A percentile compares a stretch with the other conserved stretches of the same genome.
phyloP scores from a whole-genome alignment of 768 basidiomycete genomes.

The Thelephora aurantiotincta region DNA sequence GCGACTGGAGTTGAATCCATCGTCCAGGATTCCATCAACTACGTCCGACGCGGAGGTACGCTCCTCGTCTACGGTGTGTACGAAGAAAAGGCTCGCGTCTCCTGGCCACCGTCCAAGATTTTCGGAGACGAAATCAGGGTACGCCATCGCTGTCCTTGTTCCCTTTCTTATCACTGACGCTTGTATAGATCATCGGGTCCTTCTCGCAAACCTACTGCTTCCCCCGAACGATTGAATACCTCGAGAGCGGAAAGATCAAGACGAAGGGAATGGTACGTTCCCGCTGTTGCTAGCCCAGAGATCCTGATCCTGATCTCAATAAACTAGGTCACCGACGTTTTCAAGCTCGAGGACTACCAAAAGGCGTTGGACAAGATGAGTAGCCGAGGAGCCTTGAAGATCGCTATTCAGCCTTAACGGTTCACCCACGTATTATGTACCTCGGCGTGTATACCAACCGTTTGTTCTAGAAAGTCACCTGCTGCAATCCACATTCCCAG shows the following conservation, averaged over 20 bases:
- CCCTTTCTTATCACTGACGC: neutral
- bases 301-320: neutral
- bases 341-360: slow-evolving; percentile 44
- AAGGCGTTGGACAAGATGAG: slow-evolving; percentile 54
- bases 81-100: slow-evolving; percentile 69
- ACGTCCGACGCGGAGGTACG: slow-evolving; percentile 75
- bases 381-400: slow-evolving; percentile 37
- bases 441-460: too few species aligned
- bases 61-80: slow-evolving; percentile 88
- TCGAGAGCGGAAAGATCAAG: slow-evolving; percentile 75
- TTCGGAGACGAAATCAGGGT: slow-evolving; percentile 59
- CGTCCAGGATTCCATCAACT: slow-evolving; percentile 82
- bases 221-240: slow-evolving; percentile 80
- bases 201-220: slow-evolving; percentile 86
- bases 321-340: slow-evolving; percentile 38
- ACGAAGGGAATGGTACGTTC: slow-evolving; percentile 62
- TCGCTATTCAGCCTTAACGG: slow-evolving; percentile 35
- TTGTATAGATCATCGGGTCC: slow-evolving; percentile 70
- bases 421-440: too few species aligned
- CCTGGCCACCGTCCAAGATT: slow-evolving; percentile 80
- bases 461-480: too few species aligned
- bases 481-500: too few species aligned
- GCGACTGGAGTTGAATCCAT: slow-evolving; percentile 77
- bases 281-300: neutral
- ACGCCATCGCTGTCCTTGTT: neutral